Conservation (phyloP, 345 rosid species). For the Rubroshorea leprosula region DNA sequence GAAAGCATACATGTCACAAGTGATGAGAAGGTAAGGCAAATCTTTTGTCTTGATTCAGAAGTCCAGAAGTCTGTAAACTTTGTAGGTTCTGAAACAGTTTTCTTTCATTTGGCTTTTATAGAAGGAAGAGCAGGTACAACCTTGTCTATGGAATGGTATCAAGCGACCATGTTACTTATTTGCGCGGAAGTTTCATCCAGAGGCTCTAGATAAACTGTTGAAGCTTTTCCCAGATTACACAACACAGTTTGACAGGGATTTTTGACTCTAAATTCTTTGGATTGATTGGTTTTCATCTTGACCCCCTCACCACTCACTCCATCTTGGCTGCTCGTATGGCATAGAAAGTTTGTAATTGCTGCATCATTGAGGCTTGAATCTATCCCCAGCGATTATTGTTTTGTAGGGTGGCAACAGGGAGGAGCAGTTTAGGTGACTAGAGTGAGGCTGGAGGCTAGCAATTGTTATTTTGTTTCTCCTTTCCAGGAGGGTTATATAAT, state of each 20-base stretch:
- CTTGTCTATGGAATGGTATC: conserved; percentile 92
- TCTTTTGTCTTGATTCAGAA: not conserved
- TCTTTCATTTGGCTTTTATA: conserved; percentile 19
- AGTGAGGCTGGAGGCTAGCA: conserved; percentile 28
- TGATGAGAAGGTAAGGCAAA: conserved; percentile 60
- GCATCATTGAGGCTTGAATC: conserved; percentile 20
- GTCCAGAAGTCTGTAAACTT: not conserved
- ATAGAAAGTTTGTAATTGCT: conserved; percentile 31
- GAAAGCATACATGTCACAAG: conserved; percentile 75
- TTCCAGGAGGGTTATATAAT: conserved; percentile 13
- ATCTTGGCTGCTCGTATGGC: conserved; percentile 19
- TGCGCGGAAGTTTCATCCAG: conserved; percentile 83
- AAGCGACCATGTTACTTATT: conserved; percentile 89
- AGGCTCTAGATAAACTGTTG: conserved; percentile 61
- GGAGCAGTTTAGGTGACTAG: conserved; percentile 22
- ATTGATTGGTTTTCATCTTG: conserved; percentile 21
- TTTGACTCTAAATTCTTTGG: conserved; percentile 46
- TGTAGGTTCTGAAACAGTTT: not conserved
- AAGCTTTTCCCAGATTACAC: conserved; percentile 75
- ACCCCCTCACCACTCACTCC: conserved; percentile 21
- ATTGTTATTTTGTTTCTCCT: conserved; percentile 30
- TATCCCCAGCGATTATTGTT: conserved; percentile 18
- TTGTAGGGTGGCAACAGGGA: conserved; percentile 16
- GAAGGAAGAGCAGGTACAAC: conserved; percentile 54
- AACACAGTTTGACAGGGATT: conserved; percentile 38